Conservation (phyloP, 1,284 basidiomycete species). For the Mycena citricolor region DNA sequence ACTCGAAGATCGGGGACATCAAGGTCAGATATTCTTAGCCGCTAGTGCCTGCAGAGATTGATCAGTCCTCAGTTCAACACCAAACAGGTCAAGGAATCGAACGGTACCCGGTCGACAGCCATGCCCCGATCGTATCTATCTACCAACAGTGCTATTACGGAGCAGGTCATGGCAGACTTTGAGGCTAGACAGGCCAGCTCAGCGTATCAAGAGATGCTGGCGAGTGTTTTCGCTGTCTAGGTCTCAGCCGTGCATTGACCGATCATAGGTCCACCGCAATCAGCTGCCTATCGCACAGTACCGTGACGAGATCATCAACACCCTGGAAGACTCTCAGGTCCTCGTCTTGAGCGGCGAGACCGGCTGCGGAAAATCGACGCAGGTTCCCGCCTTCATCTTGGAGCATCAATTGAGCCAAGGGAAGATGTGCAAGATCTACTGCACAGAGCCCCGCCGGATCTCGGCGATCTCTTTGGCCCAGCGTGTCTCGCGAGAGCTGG, state of each 20-base stretch:
- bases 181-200: slow-evolving; percentile 56
- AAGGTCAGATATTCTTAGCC: slow-evolving; percentile 40
- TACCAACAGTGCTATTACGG: slow-evolving; percentile 33
- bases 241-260: slow-evolving; percentile 20
- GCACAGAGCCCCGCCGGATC: slow-evolving; percentile 95
- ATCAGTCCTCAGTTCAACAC: slow-evolving; percentile 27
- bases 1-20: slow-evolving; percentile 48
- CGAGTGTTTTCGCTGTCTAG: slow-evolving; percentile 38
- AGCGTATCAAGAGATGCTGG: slow-evolving; percentile 87
- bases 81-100: slow-evolving; percentile 31
- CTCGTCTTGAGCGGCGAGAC: slow-evolving; percentile 97
- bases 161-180: slow-evolving; percentile 61
- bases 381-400: slow-evolving; percentile 92
- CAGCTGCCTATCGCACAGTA: slow-evolving; percentile 87
- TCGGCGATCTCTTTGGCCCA: slow-evolving; percentile 97
- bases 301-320: slow-evolving; percentile 72
- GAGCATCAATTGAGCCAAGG: slow-evolving; percentile 88
- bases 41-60: slow-evolving; percentile 4
- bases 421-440: slow-evolving; percentile 88
- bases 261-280: slow-evolving; percentile 63
- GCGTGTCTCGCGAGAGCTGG: slow-evolving; percentile 92
- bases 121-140: slow-evolving; percentile 12
- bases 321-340: slow-evolving; percentile 79
- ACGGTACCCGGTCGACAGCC: slow-evolving; percentile 21
- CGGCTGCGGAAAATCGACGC: slow-evolving; percentile 98